phyloP scores from a whole-genome alignment of 1,284 basidiomycete genomes.

The Gomphus sp. region DNA sequence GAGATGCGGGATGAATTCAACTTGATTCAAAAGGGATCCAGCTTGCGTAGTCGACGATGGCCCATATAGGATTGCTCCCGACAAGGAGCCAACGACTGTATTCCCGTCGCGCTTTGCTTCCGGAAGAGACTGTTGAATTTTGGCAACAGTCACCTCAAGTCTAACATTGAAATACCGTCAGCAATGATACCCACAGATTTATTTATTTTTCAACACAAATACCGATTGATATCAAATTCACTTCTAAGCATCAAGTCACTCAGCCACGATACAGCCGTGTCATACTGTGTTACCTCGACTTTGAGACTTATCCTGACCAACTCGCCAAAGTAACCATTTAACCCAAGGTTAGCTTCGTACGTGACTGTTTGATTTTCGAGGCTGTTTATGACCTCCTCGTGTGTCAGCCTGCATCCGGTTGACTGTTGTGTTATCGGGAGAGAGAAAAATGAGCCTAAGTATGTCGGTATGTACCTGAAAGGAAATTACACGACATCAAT shows the following conservation, averaged over 20 bases:
- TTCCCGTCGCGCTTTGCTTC: constrained; percentile 88
- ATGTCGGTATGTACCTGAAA: constrained; percentile 69
- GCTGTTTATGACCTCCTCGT: constrained; percentile 87
- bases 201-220: constrained; percentile 15
- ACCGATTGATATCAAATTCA: constrained; percentile 82
- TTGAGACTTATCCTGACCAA: constrained; percentile 72
- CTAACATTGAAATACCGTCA: constrained; percentile 30
- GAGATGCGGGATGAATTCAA: constrained; percentile 75
- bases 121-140: constrained; percentile 88
- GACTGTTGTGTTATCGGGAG: constrained; percentile 69
- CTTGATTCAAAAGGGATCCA: constrained; percentile 64
- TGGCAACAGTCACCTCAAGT: constrained; percentile 79
- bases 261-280: constrained; percentile 79
- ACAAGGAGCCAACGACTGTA: constrained; percentile 71
- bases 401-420: constrained; percentile 63
- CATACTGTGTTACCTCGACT: constrained; percentile 78
- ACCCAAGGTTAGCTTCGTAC: constrained; percentile 74
- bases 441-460: constrained; percentile 83
- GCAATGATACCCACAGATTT: neutral
- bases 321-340: constrained; percentile 66
- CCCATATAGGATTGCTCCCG: constrained; percentile 60
- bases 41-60: constrained; percentile 68
- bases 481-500: constrained; percentile 9
- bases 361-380: constrained; percentile 90
- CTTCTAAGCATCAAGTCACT: constrained; percentile 81